Percentiles rank a stretch among this genome's conserved stretches.
These are phyloP conservation scores for Coemansia sp. DNA, from an alignment of 192 early-diverging fungal species.

Conservation along the genomic window DNA sequence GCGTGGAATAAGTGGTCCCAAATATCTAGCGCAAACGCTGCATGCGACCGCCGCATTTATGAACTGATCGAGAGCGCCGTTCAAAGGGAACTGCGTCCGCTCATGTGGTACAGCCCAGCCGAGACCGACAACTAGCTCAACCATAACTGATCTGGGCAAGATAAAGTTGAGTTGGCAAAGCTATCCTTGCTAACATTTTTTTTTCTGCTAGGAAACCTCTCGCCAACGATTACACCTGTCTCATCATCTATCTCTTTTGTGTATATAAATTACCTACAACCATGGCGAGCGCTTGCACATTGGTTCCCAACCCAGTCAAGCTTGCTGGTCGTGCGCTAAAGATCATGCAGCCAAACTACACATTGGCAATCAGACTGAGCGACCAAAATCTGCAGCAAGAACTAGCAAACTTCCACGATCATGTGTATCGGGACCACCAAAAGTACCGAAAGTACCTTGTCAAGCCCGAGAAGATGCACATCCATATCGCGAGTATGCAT, in stretches of 20 bases:
- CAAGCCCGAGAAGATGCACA: conserved; percentile 8
- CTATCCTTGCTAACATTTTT: background rate
- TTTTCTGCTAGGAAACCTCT: background rate
- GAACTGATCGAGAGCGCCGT: conserved; percentile 9
- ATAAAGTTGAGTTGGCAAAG: background rate
- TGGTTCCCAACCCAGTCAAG: conserved; percentile 2
- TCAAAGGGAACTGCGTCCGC: background rate
- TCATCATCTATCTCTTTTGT: background rate
- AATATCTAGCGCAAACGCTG: background rate
- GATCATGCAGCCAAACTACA: conserved; percentile 20
- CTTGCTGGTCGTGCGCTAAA: background rate
- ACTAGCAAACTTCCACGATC: background rate
- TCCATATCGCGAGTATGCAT: background rate
- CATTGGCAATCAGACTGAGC: conserved; percentile 10
- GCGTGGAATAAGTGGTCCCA: conserved; percentile 18
- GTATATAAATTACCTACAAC: background rate
- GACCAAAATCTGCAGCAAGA: background rate
- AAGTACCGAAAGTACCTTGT: conserved; percentile 20
- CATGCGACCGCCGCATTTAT: conserved; percentile 7
- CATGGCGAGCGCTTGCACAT: background rate
- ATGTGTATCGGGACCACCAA: conserved; percentile 2
- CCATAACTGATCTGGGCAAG: background rate
- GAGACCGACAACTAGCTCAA: background rate
- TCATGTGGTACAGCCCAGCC: conserved; percentile 12
- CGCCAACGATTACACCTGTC: background rate